phyloP scores from a whole-genome alignment of 2,329 filamentous ascomycete genomes.

The Beauveria sp. region DNA sequence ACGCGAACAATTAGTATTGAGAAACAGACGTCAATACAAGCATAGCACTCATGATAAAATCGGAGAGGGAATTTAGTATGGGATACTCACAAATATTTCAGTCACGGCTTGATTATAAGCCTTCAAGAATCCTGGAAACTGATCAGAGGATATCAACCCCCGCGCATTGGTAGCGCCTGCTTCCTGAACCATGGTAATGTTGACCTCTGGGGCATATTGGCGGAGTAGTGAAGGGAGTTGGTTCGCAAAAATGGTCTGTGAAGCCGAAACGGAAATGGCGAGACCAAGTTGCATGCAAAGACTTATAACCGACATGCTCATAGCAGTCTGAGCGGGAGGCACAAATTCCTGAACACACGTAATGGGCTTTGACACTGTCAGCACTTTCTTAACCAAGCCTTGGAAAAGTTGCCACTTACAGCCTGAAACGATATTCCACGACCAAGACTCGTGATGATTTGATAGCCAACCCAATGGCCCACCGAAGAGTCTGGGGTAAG shows the following conservation, averaged over 20 bases:
- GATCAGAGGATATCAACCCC: neutral
- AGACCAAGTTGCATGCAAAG: slow-evolving; percentile 7
- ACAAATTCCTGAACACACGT: slow-evolving; percentile 9
- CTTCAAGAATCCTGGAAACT: neutral
- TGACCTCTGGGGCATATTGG: neutral
- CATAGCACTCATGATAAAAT: too few relatives aligned
- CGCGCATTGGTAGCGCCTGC: slow-evolving; percentile 1
- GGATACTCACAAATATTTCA: neutral
- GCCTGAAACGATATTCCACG: slow-evolving; percentile 5
- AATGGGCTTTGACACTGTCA: neutral
- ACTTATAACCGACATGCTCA: neutral
- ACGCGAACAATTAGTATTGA: too few relatives aligned
- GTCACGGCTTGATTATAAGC: slow-evolving; percentile 5
- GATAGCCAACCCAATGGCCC: slow-evolving; percentile 4
- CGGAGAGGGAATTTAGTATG: neutral
- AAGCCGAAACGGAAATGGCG: slow-evolving; percentile 5
- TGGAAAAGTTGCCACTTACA: neutral
- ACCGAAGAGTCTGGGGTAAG: neutral
- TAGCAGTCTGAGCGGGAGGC: neutral
- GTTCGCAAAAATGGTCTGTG: neutral
- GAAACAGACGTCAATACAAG: too few relatives aligned
- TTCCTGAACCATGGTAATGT: neutral
- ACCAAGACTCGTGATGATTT: neutral
- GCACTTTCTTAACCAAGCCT: too few relatives aligned
- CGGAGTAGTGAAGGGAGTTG: neutral